These are phyloP conservation scores for Loxodes magnus DNA, from an alignment of 73 alveolate genomes.

Conservation along the genomic window DNA sequence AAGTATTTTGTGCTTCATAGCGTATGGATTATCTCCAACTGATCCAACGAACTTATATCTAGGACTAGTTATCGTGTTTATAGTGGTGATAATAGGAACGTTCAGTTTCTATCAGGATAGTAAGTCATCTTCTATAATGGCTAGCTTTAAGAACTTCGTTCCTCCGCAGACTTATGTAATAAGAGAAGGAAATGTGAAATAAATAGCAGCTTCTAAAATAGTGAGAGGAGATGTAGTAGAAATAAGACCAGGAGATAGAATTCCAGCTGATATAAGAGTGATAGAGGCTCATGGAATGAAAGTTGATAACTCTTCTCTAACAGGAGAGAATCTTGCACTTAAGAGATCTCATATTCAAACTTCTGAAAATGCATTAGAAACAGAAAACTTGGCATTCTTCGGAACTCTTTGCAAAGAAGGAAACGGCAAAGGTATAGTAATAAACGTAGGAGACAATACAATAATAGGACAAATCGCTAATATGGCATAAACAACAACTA, in stretches of 20 bases:
- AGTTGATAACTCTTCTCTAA: conserved; percentile 58
- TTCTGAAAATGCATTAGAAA: conserved; percentile 35
- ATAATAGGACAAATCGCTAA: conserved; percentile 38
- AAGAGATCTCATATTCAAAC: conserved; percentile 35
- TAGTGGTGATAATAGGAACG: conserved; percentile 58
- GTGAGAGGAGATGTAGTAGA: conserved; percentile 64
- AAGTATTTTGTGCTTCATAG: conserved; percentile 58
- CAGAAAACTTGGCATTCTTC: conserved; percentile 51
- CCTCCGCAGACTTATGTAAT: conserved; percentile 46
- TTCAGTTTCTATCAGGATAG: conserved; percentile 60
- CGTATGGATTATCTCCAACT: conserved; percentile 59
- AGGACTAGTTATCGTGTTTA: conserved; percentile 68
- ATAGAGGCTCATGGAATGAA: conserved; percentile 51
- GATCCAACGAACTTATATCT: conserved; percentile 66
- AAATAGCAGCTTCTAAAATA: conserved; percentile 31
- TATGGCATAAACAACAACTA: conserved; percentile 36
- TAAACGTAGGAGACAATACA: conserved; percentile 33
- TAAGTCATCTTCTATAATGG: conserved; percentile 82
- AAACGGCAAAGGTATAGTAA: conserved; percentile 29
- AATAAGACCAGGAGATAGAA: conserved; percentile 32
- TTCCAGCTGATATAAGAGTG: conserved; percentile 73
- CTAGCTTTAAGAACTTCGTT: conserved; percentile 57
- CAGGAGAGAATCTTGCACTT: conserved; percentile 53
- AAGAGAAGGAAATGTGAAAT: conserved; percentile 32
- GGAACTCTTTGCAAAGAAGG: conserved; percentile 52